A percentile compares a stretch with the other conserved stretches of the same genome.
Evolutionary conservation across 2,329 filamentous ascomycete species (phyloP).

Genomic region (Emergomyces pasteurianus): DNA sequence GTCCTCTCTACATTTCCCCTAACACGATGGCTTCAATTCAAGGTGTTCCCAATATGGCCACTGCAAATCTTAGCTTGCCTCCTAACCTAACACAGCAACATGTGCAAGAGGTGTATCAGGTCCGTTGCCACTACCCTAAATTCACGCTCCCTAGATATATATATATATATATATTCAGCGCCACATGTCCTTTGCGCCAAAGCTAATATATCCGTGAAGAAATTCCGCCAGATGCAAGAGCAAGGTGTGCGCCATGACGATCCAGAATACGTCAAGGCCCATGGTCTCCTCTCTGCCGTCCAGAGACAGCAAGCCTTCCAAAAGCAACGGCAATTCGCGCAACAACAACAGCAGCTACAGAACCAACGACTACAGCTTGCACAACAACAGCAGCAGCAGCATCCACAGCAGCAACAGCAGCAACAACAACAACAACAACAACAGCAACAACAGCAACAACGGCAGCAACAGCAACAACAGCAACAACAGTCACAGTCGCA

Average conservation of each 20-base stretch:
- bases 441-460: conserved; percentile 33
- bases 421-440: conserved; percentile 24
- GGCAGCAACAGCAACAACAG: conserved; percentile 26
- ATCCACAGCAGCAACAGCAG: conserved; percentile 19
- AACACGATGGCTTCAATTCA: conserved; percentile 68
- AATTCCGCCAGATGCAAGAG: conserved; percentile 80
- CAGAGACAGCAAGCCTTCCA: conserved; percentile 51
- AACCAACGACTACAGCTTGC: conserved; percentile 37
- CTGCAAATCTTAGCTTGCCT: conserved; percentile 51
- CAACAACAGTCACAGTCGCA: conserved; percentile 29
- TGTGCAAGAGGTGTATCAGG: conserved; percentile 57
- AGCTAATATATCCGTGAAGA: conserved; percentile 45
- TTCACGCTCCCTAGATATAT: conserved; percentile 1
- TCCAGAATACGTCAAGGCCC: conserved; percentile 75
- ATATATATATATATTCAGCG: background rate
- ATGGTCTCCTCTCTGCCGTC: conserved; percentile 61
- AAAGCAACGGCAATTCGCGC: conserved; percentile 38
- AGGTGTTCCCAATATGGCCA: conserved; percentile 55
- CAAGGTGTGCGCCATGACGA: conserved; percentile 69
- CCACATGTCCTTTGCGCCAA: background rate
- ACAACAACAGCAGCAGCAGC: conserved; percentile 28
- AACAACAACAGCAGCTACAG: conserved; percentile 36
- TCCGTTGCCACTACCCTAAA: conserved; percentile 18
- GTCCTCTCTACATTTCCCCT: background rate
- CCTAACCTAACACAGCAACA: conserved; percentile 62